Evolutionary conservation across 306 rosid genomes (phyloP).

Genomic region (Cercis canadensis): DNA sequence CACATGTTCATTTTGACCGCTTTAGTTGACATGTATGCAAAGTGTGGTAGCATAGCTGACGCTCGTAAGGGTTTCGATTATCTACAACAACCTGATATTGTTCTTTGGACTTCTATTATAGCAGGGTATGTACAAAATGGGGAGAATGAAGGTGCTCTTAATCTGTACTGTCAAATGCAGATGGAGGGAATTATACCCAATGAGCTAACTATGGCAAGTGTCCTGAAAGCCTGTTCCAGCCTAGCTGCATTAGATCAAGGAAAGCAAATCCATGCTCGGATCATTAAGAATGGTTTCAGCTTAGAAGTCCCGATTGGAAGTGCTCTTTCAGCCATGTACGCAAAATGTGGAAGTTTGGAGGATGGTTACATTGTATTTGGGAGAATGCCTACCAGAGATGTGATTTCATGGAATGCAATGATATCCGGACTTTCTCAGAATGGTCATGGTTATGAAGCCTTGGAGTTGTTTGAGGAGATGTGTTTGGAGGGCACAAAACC

Average conservation of each 20-base stretch:
- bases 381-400: conserved; percentile 72
- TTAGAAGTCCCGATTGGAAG: conserved; percentile 82
- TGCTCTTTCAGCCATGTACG: conserved; percentile 87
- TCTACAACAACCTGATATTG: conserved; percentile 70
- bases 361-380: conserved; percentile 67
- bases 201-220: conserved; percentile 78
- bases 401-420: conserved; percentile 90
- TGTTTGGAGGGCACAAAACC: conserved; percentile 63
- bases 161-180: conserved; percentile 75
- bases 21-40: conserved; percentile 90
- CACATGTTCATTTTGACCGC: conserved; percentile 76
- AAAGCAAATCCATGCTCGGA: conserved; percentile 71
- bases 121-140: conserved; percentile 79
- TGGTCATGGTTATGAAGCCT: conserved; percentile 70
- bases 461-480: conserved; percentile 81
- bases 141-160: conserved; percentile 73
- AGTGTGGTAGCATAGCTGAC: conserved; percentile 66
- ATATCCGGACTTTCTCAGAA: conserved; percentile 90
- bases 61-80: conserved; percentile 75
- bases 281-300: conserved; percentile 70
- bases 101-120: conserved; percentile 92
- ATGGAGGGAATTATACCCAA: conserved; percentile 67
- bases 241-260: conserved; percentile 90
- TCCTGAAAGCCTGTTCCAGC: conserved; percentile 80
- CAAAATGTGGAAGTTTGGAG: conserved; percentile 80